Conservation (phyloP, 177 flowering plant species). For the Vitis hybrid region DNA sequence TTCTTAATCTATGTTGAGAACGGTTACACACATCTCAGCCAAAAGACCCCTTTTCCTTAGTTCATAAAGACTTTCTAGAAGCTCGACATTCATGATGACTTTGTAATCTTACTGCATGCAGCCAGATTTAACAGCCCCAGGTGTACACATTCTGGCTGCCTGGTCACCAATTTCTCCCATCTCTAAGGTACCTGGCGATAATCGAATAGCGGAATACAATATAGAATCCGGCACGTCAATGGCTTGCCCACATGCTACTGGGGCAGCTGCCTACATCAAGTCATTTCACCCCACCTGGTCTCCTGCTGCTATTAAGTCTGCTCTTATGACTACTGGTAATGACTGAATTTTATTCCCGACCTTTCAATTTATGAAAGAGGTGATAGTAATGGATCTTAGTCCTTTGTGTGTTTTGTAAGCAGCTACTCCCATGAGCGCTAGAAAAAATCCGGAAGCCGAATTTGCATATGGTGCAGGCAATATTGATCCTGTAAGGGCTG, state of each 20-base stretch:
- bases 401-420: background rate
- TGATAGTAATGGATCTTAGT: background rate
- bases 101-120: too few relatives aligned
- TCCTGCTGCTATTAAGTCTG: too few relatives aligned
- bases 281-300: too few relatives aligned
- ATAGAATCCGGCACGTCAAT: constrained; percentile 28
- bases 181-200: too few relatives aligned
- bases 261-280: constrained; percentile 42
- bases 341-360: background rate
- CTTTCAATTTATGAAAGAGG: too few relatives aligned
- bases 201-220: constrained; percentile 3
- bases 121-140: too few relatives aligned
- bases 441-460: constrained; percentile 22
- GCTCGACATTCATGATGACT: too few relatives aligned
- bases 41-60: too few relatives aligned
- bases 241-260: constrained; percentile 33
- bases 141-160: background rate
- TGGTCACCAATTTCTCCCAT: too few relatives aligned
- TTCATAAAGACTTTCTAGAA: too few relatives aligned
- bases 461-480: constrained; percentile 44
- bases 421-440: constrained; percentile 22
- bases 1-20: too few relatives aligned
- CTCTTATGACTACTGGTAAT: constrained; percentile 13
- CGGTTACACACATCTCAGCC: too few relatives aligned
- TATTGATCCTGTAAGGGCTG: constrained; percentile 30